phyloP scores from a whole-genome alignment of 2,329 filamentous ascomycete genomes.

The Periglandula ipomoeae region DNA sequence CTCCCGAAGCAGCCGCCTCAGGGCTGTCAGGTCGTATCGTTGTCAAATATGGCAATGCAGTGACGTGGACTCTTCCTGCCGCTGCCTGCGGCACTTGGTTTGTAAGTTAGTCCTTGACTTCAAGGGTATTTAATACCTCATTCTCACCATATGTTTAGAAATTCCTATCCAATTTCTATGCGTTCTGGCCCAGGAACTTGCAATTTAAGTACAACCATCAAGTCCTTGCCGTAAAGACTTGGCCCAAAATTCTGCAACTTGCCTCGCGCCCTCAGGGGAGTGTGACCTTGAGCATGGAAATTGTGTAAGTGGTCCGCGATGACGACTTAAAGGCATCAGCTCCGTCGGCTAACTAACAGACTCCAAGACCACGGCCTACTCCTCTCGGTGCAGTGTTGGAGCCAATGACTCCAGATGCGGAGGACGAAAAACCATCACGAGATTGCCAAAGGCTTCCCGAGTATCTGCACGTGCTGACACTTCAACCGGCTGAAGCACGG shows the following conservation, averaged over 20 bases:
- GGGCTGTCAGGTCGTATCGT: constrained; percentile 19
- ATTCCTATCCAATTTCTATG: constrained; percentile 32
- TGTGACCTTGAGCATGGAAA: constrained; percentile 17
- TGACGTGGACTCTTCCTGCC: constrained; percentile 29
- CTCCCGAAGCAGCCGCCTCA: constrained; percentile 11
- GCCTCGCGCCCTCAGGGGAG: constrained; percentile 13
- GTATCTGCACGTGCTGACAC: constrained; percentile 15
- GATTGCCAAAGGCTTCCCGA: not conserved
- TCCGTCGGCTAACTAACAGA: not conserved
- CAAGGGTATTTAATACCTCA: too few relatives aligned
- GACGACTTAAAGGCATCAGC: not conserved
- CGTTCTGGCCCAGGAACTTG: constrained; percentile 31
- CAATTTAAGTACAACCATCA: constrained; percentile 27
- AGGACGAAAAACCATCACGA: not conserved
- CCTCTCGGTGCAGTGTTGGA: constrained; percentile 1
- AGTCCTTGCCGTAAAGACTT: constrained; percentile 17
- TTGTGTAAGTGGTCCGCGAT: constrained; percentile 8
- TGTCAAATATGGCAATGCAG: constrained; percentile 24
- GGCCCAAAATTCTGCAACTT: constrained; percentile 22
- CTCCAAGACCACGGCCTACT: not conserved
- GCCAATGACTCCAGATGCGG: not conserved
- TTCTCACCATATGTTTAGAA: constrained; percentile 19
- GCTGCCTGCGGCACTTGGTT: constrained; percentile 36
- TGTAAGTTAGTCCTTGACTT: constrained; percentile 23
- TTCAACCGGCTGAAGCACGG: constrained; percentile 8